phyloP scores from a whole-genome alignment of 1,139 yeast species.

The Pichia sp. region DNA sequence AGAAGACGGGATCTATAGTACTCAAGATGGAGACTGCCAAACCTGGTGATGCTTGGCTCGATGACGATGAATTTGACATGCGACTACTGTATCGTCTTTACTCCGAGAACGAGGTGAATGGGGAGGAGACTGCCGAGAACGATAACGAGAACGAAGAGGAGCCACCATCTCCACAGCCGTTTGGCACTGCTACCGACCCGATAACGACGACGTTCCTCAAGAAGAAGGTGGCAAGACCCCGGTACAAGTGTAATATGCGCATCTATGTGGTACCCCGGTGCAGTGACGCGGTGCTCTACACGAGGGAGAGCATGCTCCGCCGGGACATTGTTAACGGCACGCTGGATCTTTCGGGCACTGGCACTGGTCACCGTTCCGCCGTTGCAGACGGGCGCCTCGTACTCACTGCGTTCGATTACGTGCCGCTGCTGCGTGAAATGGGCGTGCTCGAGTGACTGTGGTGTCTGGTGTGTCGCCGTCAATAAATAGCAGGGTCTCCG shows the following conservation, averaged over 20 bases:
- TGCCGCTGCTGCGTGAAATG: conserved; percentile 10
- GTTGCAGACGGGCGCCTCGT: conserved; percentile 25
- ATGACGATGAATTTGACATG: conserved; percentile 41
- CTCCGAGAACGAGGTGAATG: conserved; percentile 31
- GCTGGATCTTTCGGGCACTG: conserved; percentile 27
- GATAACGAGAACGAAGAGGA: not conserved
- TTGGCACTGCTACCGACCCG: conserved; percentile 17
- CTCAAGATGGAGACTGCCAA: conserved; percentile 48
- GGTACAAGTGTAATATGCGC: conserved; percentile 47
- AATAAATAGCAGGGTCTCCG: too few relatives aligned
- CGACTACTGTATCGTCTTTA: conserved; percentile 6
- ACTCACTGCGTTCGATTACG: conserved; percentile 28
- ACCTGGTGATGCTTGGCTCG: conserved; percentile 44
- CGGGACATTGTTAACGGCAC: conserved; percentile 47
- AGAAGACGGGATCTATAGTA: conserved; percentile 42
- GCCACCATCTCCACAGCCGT: conserved; percentile 1
- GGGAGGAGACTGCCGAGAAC: conserved; percentile 27
- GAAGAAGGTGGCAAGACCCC: conserved; percentile 44
- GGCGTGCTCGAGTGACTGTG: too few relatives aligned
- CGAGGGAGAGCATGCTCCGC: conserved; percentile 44
- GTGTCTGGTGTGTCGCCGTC: too few relatives aligned
- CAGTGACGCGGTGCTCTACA: conserved; percentile 36
- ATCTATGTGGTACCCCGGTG: conserved; percentile 36
- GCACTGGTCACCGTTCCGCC: conserved; percentile 21
- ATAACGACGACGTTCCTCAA: conserved; percentile 43